A percentile compares a stretch with the other conserved stretches of the same genome.
Conservation (phyloP, 768 basidiomycete species). For the Macrocybe gigantea region DNA sequence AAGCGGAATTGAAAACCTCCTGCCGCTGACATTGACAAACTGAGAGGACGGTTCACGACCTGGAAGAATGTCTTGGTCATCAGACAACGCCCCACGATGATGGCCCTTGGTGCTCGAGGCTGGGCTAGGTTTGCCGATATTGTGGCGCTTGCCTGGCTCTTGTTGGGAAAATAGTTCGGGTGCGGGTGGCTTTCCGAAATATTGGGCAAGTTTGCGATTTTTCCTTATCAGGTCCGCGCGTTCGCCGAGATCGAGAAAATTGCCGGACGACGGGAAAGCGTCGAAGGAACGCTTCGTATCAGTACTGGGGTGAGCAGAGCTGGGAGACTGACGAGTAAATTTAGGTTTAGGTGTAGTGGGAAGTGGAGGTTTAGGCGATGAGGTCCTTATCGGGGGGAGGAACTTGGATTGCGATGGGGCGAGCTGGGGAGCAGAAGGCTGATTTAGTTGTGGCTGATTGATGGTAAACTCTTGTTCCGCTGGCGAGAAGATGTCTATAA, state of each 20-base stretch:
- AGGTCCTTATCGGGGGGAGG: conserved; percentile 17
- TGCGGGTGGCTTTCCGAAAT: conserved; percentile 68
- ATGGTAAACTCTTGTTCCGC: conserved; percentile 11
- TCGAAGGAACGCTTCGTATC: conserved; percentile 6
- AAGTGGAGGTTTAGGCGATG: conserved; percentile 35
- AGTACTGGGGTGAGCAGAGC: conserved; percentile 7
- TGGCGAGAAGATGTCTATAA: conserved; percentile 29
- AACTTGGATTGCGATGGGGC: conserved; percentile 13
- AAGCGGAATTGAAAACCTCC: conserved; percentile 54
- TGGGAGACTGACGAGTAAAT: conserved; percentile 29
- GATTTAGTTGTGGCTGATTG: too few species aligned
- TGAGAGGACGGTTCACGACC: conserved; percentile 12
- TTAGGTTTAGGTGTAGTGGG: conserved; percentile 42
- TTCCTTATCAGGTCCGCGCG: conserved; percentile 70
- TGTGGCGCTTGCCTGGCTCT: conserved; percentile 7
- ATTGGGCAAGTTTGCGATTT: conserved; percentile 71
- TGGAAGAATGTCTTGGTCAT: conserved; percentile 15
- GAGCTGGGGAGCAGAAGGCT: conserved; percentile 1
- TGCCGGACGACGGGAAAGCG: conserved; percentile 56
- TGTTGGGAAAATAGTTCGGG: conserved; percentile 32
- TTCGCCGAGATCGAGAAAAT: conserved; percentile 55
- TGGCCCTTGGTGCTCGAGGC: conserved; percentile 13
- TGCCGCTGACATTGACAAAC: conserved; percentile 24
- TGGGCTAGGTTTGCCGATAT: conserved; percentile 8
- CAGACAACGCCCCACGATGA: conserved; percentile 15